A percentile compares a stretch with the other conserved stretches of the same genome.
Conservation (phyloP, 257 asterid genomes). For the Galeopsis tetrahit region DNA sequence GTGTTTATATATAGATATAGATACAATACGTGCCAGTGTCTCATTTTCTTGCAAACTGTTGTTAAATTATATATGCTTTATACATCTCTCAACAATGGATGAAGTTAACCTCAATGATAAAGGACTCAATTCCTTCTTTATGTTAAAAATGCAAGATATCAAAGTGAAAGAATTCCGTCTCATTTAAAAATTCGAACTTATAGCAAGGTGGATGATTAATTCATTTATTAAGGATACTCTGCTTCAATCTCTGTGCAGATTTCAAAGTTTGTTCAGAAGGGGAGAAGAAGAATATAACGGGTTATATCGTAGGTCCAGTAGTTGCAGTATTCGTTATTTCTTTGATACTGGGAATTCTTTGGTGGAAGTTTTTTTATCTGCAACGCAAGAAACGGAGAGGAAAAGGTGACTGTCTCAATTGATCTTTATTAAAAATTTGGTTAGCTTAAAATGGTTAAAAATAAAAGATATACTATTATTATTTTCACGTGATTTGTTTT, state of each 20-base stretch:
- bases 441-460: neutral
- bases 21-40: too few species aligned
- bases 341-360: slow-evolving; percentile 45
- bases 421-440: neutral
- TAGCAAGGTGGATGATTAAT: too few species aligned
- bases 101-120: too few species aligned
- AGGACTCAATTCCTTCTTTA: neutral
- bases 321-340: slow-evolving; percentile 36
- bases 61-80: too few species aligned
- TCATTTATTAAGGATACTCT: too few species aligned
- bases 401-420: slow-evolving; percentile 46
- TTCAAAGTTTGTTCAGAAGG: slow-evolving; percentile 62
- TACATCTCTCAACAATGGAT: too few species aligned
- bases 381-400: slow-evolving; percentile 40
- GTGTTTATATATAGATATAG: too few species aligned
- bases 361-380: slow-evolving; percentile 60
- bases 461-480: too few species aligned
- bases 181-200: too few species aligned
- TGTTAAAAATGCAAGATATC: neutral
- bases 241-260: slow-evolving; percentile 45
- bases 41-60: too few species aligned
- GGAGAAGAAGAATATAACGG: slow-evolving; percentile 49
- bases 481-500: too few species aligned
- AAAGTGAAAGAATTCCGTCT: too few species aligned
- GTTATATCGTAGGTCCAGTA: slow-evolving; percentile 48